Evolutionary conservation across 768 basidiomycete genomes (phyloP).

Genomic region (Collybiopsis luxurians): DNA sequence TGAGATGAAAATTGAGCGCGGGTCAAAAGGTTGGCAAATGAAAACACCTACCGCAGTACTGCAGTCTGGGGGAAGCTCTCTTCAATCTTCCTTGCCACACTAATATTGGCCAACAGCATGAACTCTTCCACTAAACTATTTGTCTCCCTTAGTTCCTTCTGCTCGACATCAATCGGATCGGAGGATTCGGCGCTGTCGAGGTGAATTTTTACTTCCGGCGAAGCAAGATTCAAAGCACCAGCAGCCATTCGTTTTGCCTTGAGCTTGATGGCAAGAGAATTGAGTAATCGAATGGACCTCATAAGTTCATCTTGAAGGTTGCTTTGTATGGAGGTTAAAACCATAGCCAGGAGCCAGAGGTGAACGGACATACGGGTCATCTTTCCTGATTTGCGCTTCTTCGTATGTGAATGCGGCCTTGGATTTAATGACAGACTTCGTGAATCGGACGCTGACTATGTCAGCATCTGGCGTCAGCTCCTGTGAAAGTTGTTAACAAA

Average conservation of each 20-base stretch:
- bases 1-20: slow-evolving; percentile 23
- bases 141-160: slow-evolving; percentile 89
- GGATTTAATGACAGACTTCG: slow-evolving; percentile 94
- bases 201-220: slow-evolving; percentile 97
- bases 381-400: slow-evolving; percentile 91
- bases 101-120: slow-evolving; percentile 97
- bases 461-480: slow-evolving; percentile 87
- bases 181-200: slow-evolving; percentile 90
- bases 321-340: slow-evolving; percentile 33
- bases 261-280: slow-evolving; percentile 80
- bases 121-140: slow-evolving; percentile 98
- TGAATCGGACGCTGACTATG: slow-evolving; percentile 87
- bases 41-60: slow-evolving; percentile 64
- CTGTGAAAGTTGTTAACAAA: slow-evolving; percentile 38
- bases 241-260: slow-evolving; percentile 87
- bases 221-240: slow-evolving; percentile 96
- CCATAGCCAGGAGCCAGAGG: not conserved
- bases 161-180: slow-evolving; percentile 96
- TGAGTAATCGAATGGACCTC: slow-evolving; percentile 83
- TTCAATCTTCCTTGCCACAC: slow-evolving; percentile 88
- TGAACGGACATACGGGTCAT: slow-evolving; percentile 67
- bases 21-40: not conserved
- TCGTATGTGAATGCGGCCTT: slow-evolving; percentile 98
- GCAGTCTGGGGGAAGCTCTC: slow-evolving; percentile 96
- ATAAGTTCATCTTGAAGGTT: slow-evolving; percentile 80